Conservation (phyloP, 2,329 filamentous ascomycete species). For the Diatrype stigma region DNA sequence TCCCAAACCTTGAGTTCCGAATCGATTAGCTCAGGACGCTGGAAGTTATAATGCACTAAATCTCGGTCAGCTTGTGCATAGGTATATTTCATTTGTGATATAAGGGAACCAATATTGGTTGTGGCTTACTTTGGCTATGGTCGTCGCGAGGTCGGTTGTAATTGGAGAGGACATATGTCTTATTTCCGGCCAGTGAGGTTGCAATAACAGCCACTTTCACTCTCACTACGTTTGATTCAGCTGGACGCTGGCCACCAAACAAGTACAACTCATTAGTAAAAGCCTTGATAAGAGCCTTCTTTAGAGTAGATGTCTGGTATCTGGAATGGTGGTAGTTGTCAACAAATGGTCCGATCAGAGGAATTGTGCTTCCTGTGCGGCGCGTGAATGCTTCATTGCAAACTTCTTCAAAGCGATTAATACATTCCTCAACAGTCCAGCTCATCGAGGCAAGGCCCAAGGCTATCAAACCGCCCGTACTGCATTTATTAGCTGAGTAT, state of each 20-base stretch:
- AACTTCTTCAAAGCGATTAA: conserved; percentile 32
- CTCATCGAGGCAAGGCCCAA: conserved; percentile 35
- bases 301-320: conserved; percentile 32
- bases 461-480: conserved; percentile 41
- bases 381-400: conserved; percentile 38
- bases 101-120: no score
- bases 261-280: conserved; percentile 35
- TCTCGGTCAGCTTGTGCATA: conserved; percentile 14
- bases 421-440: conserved; percentile 34
- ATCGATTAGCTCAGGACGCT: conserved; percentile 31
- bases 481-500: conserved; percentile 4
- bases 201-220: conserved; percentile 39
- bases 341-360: conserved; percentile 27
- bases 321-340: conserved; percentile 25
- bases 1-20: conserved; percentile 46
- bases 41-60: conserved; percentile 31
- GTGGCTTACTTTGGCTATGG: conserved; percentile 6
- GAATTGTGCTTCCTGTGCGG: conserved; percentile 28
- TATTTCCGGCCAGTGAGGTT: conserved; percentile 33
- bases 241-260: conserved; percentile 21
- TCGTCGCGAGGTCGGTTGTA: conserved; percentile 32
- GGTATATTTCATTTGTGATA: no score
- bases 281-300: conserved; percentile 26
- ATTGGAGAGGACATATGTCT: conserved; percentile 38
- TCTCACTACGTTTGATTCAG: conserved; percentile 8